Conservation (phyloP, 2,329 filamentous ascomycete species). For the Penicillium expansum region DNA sequence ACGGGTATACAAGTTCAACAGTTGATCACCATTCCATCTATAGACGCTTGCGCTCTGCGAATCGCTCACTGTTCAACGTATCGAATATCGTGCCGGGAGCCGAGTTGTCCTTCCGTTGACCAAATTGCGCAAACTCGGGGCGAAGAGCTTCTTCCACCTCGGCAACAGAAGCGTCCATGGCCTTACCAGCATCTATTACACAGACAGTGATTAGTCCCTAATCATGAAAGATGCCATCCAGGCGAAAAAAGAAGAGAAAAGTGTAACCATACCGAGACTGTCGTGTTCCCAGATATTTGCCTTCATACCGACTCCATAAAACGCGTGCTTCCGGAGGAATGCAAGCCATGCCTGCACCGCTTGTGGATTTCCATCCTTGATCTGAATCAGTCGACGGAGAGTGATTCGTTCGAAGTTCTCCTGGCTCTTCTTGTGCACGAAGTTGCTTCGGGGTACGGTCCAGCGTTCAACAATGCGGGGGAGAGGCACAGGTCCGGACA, state of each 20-base stretch:
- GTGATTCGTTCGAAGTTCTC: conserved; percentile 97
- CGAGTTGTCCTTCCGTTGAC: conserved; percentile 36
- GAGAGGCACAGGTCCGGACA: conserved; percentile 79
- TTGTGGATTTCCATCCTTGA: conserved; percentile 86
- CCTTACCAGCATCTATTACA: conserved; percentile 39
- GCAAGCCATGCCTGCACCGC: conserved; percentile 89
- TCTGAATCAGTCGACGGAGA: conserved; percentile 79
- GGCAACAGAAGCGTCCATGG: conserved; percentile 39
- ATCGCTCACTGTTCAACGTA: conserved; percentile 38
- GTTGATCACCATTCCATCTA: conserved; percentile 6
- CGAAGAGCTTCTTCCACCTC: conserved; percentile 43
- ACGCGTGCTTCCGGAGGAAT: conserved; percentile 86
- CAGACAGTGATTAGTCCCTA: conserved; percentile 10
- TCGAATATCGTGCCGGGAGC: conserved; percentile 32
- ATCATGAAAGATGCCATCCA: neutral
- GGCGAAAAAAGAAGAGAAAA: neutral
- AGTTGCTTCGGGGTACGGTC: conserved; percentile 85
- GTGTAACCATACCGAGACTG: conserved; percentile 58
- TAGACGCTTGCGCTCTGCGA: conserved; percentile 35
- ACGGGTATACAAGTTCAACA: conserved; percentile 9
- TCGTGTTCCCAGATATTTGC: conserved; percentile 93
- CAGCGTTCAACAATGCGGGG: conserved; percentile 86
- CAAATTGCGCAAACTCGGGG: conserved; percentile 42
- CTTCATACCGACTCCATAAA: conserved; percentile 98
- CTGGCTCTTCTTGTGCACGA: conserved; percentile 95